phyloP scores from a whole-genome alignment of 768 basidiomycete species.

The Suillus hirtellus region DNA sequence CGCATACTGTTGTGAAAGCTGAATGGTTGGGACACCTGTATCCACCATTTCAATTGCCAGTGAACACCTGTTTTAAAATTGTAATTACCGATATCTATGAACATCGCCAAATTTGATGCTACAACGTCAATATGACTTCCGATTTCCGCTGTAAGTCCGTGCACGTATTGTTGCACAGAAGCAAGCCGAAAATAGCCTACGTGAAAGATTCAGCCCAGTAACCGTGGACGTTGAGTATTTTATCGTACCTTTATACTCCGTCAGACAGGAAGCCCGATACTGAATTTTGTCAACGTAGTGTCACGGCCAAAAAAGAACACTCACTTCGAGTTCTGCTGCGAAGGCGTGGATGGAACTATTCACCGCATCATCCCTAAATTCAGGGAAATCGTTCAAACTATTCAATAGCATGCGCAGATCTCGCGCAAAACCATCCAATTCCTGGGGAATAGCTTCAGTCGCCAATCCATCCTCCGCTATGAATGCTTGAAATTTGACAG shows the following conservation, averaged over 20 bases:
- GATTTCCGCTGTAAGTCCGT: slow-evolving; percentile 41
- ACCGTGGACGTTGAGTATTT: neutral
- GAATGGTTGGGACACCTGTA: slow-evolving; percentile 43
- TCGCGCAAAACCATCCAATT: slow-evolving; percentile 39
- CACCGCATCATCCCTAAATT: slow-evolving; percentile 44
- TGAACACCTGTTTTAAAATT: neutral
- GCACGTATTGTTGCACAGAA: slow-evolving; percentile 44
- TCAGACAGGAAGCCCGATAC: slow-evolving; percentile 48
- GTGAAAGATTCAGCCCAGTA: neutral
- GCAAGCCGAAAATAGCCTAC: slow-evolving; percentile 45
- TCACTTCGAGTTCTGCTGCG: slow-evolving; percentile 42
- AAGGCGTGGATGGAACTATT: slow-evolving; percentile 41
- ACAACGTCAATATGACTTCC: slow-evolving; percentile 45
- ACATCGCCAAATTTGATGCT: slow-evolving; percentile 37
- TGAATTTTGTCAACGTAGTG: slow-evolving; percentile 14
- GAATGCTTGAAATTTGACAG: slow-evolving; percentile 32
- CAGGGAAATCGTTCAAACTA: slow-evolving; percentile 47
- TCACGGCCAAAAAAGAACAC: slow-evolving; percentile 2
- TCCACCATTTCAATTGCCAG: neutral
- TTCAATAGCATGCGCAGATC: slow-evolving; percentile 43
- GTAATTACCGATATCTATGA: slow-evolving; percentile 45
- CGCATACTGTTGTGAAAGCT: slow-evolving; percentile 43
- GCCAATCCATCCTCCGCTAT: slow-evolving; percentile 36
- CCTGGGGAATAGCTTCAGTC: slow-evolving; percentile 40
- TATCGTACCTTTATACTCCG: slow-evolving; percentile 36